phyloP scores from a whole-genome alignment of 345 rosid species.

The Turnera subulata region DNA sequence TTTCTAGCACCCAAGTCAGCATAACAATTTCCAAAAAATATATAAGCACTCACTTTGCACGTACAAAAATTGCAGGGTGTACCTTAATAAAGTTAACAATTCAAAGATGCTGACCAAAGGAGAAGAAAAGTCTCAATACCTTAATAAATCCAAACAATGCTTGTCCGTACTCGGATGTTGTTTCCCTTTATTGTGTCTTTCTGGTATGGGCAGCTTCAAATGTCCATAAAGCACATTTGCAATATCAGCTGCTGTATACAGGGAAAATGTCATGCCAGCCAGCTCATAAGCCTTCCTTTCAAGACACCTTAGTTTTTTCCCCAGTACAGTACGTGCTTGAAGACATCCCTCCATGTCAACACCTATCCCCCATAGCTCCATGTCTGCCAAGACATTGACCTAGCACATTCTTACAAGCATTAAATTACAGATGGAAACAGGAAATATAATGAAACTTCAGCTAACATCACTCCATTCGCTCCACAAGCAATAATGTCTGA shows the following conservation, averaged over 20 bases:
- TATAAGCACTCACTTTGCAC: neutral
- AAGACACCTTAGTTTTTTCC: slow-evolving; percentile 64
- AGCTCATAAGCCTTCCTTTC: slow-evolving; percentile 78
- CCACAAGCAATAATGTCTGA: neutral
- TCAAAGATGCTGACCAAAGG: neutral
- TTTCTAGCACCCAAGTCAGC: no score
- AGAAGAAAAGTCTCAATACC: slow-evolving; percentile 36
- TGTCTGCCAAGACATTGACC: slow-evolving; percentile 90
- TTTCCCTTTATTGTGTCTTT: slow-evolving; percentile 59
- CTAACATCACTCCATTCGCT: neutral
- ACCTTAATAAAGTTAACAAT: neutral
- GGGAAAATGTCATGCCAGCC: slow-evolving; percentile 84
- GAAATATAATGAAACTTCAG: slow-evolving; percentile 3
- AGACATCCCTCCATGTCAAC: slow-evolving; percentile 89
- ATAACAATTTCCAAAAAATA: no score
- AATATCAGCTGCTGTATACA: slow-evolving; percentile 76
- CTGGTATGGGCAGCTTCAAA: slow-evolving; percentile 77
- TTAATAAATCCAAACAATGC: slow-evolving; percentile 75
- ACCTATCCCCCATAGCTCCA: slow-evolving; percentile 96
- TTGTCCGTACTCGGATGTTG: slow-evolving; percentile 91
- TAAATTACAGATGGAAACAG: slow-evolving; percentile 12
- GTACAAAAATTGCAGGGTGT: neutral
- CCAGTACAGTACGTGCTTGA: slow-evolving; percentile 58
- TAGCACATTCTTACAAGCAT: slow-evolving; percentile 27
- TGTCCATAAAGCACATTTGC: slow-evolving; percentile 80